Evolutionary conservation across 2,329 filamentous ascomycete species (phyloP).

Genomic region (Aureobasidium subglaciale): DNA sequence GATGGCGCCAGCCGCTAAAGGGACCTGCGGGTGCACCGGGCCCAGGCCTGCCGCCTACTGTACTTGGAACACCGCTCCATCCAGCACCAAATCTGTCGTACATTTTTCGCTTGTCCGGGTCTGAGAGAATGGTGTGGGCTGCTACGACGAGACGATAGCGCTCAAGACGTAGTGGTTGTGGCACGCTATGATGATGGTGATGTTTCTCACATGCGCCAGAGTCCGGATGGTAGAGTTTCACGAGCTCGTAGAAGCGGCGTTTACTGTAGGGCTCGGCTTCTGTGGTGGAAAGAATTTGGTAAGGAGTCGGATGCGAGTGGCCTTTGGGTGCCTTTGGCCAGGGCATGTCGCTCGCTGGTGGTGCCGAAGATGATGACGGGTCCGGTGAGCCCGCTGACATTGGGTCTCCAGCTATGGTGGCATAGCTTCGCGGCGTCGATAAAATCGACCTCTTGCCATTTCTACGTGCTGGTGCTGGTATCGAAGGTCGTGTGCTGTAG

Average conservation of each 20-base stretch:
- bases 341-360: conserved; percentile 22
- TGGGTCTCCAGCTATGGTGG: conserved; percentile 25
- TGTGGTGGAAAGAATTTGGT: conserved; percentile 70
- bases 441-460: background rate
- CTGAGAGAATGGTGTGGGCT: conserved; percentile 80
- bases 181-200: conserved; percentile 39
- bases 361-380: conserved; percentile 12
- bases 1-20: conserved; percentile 29
- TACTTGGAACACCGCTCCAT: conserved; percentile 53
- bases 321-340: conserved; percentile 32
- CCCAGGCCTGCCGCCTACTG: conserved; percentile 11
- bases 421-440: conserved; percentile 21
- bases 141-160: conserved; percentile 83
- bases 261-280: conserved; percentile 70
- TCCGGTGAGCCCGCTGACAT: conserved; percentile 1
- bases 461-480: background rate
- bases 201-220: conserved; percentile 39
- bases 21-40: conserved; percentile 23
- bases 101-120: conserved; percentile 66
- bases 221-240: conserved; percentile 95
- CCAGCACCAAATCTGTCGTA: conserved; percentile 80
- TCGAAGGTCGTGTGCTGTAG: conserved; percentile 1
- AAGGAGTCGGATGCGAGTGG: conserved; percentile 62
- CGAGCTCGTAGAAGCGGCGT: conserved; percentile 76
- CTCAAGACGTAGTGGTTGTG: conserved; percentile 64